These are phyloP conservation scores for Meyerozyma sp. DNA, from an alignment of 1,139 yeast species.

Conservation along the genomic window DNA sequence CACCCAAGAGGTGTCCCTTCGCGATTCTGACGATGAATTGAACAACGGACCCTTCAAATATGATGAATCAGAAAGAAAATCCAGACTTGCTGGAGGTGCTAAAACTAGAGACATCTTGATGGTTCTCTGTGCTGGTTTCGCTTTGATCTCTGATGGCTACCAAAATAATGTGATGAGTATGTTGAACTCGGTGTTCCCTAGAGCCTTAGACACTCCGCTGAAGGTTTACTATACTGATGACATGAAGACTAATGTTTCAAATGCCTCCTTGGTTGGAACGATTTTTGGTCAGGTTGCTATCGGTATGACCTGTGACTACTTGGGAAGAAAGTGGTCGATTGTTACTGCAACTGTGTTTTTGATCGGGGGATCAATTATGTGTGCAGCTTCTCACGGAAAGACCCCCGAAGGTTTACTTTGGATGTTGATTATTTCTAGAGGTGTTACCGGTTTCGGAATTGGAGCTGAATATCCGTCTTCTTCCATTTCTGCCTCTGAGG, in stretches of 20 bases:
- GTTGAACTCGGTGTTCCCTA: slow-evolving; percentile 42
- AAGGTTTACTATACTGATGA: slow-evolving; percentile 27
- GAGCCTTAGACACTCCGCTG: slow-evolving; percentile 35
- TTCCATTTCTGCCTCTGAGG: slow-evolving; percentile 65
- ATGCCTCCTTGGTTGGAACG: slow-evolving; percentile 54
- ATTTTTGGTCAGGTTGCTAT: slow-evolving; percentile 52
- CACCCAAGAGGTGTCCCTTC: background rate
- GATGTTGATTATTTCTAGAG: slow-evolving; percentile 67
- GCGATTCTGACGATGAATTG: background rate
- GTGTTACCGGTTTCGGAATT: slow-evolving; percentile 68
- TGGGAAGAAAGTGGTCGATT: slow-evolving; percentile 57
- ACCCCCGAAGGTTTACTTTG: slow-evolving; percentile 57
- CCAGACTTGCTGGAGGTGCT: slow-evolving; percentile 26
- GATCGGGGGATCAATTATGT: slow-evolving; percentile 50
- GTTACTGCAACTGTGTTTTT: slow-evolving; percentile 48
- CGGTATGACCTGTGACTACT: slow-evolving; percentile 52
- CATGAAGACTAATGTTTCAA: slow-evolving; percentile 53
- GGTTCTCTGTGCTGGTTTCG: slow-evolving; percentile 52
- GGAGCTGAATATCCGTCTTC: slow-evolving; percentile 78
- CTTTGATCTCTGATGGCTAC: slow-evolving; percentile 59
- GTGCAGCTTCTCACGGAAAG: slow-evolving; percentile 54
- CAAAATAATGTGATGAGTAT: slow-evolving; percentile 61
- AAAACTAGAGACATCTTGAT: slow-evolving; percentile 30
- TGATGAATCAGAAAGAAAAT: slow-evolving; percentile 27
- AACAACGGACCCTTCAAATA: slow-evolving; percentile 14